A percentile compares a stretch with the other conserved stretches of the same genome.
These are phyloP conservation scores for Trichoderma koningii DNA, from an alignment of 2,329 filamentous ascomycete genomes.

Conservation along the genomic window DNA sequence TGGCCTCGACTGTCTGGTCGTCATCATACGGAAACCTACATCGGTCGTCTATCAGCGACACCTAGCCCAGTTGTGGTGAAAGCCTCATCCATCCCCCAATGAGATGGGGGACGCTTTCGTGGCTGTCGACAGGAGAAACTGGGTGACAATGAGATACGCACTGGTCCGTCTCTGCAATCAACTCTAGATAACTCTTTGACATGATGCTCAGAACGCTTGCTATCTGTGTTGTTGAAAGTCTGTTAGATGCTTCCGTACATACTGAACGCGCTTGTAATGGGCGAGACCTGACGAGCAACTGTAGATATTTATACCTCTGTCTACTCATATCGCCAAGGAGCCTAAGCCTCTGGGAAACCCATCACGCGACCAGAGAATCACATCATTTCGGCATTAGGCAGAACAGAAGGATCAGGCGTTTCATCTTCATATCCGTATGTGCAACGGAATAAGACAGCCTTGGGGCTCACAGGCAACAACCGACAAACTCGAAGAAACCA, in stretches of 20 bases:
- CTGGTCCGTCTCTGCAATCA: slow-evolving; percentile 58
- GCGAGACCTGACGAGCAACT: too few relatives aligned
- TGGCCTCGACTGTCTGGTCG: slow-evolving; percentile 57
- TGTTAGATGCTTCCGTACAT: not conserved
- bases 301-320: too few relatives aligned
- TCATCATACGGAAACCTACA: slow-evolving; percentile 76
- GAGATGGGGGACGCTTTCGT: too few relatives aligned
- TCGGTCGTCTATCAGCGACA: not conserved
- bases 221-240: not conserved
- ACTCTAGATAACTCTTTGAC: slow-evolving; percentile 49
- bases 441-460: not conserved
- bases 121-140: not conserved
- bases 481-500: not conserved
- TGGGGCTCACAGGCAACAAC: not conserved
- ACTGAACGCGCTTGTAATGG: too few relatives aligned
- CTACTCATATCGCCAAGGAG: too few relatives aligned
- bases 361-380: too few relatives aligned
- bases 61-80: not conserved
- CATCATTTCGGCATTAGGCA: not conserved
- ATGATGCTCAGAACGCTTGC: slow-evolving; percentile 23
- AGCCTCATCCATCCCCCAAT: too few relatives aligned
- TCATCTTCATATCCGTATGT: not conserved
- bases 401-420: not conserved
- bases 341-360: too few relatives aligned
- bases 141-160: slow-evolving; percentile 41